Base-by-base conservation (phyloP, 805 yeast species). In the Danielia oregonensis region DNA sequence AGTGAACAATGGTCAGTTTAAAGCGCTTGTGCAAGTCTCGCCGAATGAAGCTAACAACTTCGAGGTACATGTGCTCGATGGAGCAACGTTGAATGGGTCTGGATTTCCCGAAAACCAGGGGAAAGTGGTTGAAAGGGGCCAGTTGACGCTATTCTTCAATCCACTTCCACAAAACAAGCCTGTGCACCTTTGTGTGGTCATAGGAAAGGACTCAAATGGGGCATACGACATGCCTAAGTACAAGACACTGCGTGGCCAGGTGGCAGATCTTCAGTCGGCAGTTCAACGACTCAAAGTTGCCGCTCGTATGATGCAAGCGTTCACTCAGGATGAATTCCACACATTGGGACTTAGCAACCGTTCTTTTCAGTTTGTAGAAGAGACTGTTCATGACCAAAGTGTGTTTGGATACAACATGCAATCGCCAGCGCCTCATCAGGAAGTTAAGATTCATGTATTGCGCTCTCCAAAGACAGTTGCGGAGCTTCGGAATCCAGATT, bases 251-350 rank as follows among this genome's bases (percentile, higher is more conserved):
- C 56, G 67, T 21, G 71, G 70, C 0, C 93, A 85, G 44, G 82
- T 80, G 2, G 79, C 85, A 41, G 76, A 69, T 10, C 47, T 89
- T 15, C 79, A 79, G n/a, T 55, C 79, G 4, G 96, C 96, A 1
- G 63, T 84, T 13, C 68, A 65, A 44, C 86, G 86, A 54, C 55
- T 91, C 44, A 76, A 93, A 48, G 76, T 87, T 40, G 96, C 86
- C 3, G 95, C 84, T 4, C 70, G 95, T 47, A 58, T 89, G 58
- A 86, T 86, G 95, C 91, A 86, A 49, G 94, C 96, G 1, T 88
- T 74, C 57, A 89, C 97, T 0, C 79, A 78, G 48, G 97, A 89
- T 47, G 96, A 88, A 53, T 86, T 91, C 95, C 57, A 78, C 34
- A 64, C 81, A 25, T 72, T 76, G 29, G 89, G 93, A 0, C 75